Evolutionary conservation across 1,139 yeast genomes (phyloP).

Genomic region (Candida neerlandica): DNA sequence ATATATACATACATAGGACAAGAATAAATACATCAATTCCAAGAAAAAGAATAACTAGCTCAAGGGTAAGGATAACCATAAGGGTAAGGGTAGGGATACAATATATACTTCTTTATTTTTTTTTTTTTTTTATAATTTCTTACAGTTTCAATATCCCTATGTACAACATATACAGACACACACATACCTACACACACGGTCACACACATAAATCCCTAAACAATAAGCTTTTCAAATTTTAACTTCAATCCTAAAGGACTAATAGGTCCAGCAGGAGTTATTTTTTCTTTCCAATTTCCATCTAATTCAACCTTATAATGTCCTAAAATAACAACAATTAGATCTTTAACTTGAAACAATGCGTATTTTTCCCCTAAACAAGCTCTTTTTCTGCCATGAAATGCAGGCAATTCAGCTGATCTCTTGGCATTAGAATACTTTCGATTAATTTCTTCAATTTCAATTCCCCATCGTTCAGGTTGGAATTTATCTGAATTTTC

Average conservation of each 20-base stretch:
- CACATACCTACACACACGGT: too few relatives aligned
- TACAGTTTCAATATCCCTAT: too few relatives aligned
- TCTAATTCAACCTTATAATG: conserved; percentile 39
- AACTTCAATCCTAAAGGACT: conserved; percentile 23
- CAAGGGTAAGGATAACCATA: too few relatives aligned
- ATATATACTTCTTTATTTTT: too few relatives aligned
- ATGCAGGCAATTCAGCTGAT: conserved; percentile 49
- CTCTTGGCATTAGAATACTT: conserved; percentile 49
- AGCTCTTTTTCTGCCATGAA: conserved; percentile 64
- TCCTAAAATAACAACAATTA: conserved; percentile 37
- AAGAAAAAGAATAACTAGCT: neutral
- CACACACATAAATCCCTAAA: too few relatives aligned
- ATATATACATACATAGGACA: neutral
- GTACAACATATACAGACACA: neutral
- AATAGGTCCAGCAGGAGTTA: conserved; percentile 50
- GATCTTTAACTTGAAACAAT: conserved; percentile 44
- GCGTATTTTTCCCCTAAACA: conserved; percentile 67
- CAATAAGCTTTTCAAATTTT: conserved; percentile 15
- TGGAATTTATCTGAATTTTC: conserved; percentile 49
- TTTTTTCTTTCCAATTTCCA: conserved; percentile 50
- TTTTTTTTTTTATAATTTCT: conserved; percentile 6
- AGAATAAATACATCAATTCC: neutral
- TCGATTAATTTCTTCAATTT: conserved; percentile 33
- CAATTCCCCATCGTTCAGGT: conserved; percentile 61
- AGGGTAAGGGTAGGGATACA: too few relatives aligned